Base-by-base conservation (phyloP, 139 green algal genomes). In the Micractinium conductrix region DNA sequence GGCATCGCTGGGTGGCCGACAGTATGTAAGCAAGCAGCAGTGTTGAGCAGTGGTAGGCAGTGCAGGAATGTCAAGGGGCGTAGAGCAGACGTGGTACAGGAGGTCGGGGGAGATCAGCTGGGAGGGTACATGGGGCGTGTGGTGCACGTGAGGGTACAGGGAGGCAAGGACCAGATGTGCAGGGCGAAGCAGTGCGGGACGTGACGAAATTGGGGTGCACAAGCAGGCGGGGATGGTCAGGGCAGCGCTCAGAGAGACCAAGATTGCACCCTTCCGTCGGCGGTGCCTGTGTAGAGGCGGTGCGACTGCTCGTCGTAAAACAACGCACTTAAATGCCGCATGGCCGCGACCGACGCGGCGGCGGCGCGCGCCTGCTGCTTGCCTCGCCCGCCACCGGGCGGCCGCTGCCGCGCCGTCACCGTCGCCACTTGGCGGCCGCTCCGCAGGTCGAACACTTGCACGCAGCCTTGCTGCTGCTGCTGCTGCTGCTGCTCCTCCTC, bases 371-470 rank as follows among this genome's bases (percentile, higher is more conserved):
- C 45, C 45, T 53, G 21, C 42, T 53, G 37, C 16, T 38, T 38
- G 37, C 35, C 7, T 43, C 44, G 71, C 53, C 75, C 24, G 37
- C 37, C 24, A 26, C 33, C 26, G 7, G 16, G 37, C 37, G 14
- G 40, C 40, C n/a, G 55, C 40, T 12, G 38, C 40, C 42, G 76
- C 55, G 26, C 14, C 33, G 33, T 7, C 16, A 71, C 28, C 5
- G 40, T 58, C 14, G 74, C 74, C 22, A 81, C 48, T 24, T 69
- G 74, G 35, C 35, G 48, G 2, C 74, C 74, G 0, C 35, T 50
- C 50, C 69, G 50, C 74, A 81, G n/a, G 35, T 68, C 38, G 35
- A 50, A 81, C 35, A 81, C 74, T 30, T 24, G 55, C 6, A 81
- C 42, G 50, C 43, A 50, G 6, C 35, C 8, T 21, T 62, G 45